These are phyloP conservation scores for Hsuehochloa calcarea DNA, from an alignment of 176 grass and related monocot genomes.

Conservation along the genomic window DNA sequence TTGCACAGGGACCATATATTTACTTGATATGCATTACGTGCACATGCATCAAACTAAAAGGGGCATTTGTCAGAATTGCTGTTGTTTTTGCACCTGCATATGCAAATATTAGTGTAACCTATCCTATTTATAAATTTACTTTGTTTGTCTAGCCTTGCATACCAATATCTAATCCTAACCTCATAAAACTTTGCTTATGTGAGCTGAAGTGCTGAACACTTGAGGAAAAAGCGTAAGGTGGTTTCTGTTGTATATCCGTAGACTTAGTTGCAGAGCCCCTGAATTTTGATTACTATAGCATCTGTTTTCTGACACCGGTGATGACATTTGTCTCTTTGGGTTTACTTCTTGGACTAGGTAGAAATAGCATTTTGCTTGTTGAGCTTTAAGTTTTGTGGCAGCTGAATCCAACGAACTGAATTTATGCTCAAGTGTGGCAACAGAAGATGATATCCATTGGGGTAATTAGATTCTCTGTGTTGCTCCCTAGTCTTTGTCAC, in stretches of 20 bases:
- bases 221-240: neutral
- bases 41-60: neutral
- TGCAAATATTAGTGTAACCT: neutral
- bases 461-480: neutral
- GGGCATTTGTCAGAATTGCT: neutral
- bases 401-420: neutral
- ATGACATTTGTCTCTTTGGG: neutral
- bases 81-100: neutral
- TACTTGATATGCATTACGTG: neutral
- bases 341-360: neutral
- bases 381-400: neutral
- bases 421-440: neutral
- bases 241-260: neutral
- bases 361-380: neutral
- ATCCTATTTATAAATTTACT: neutral
- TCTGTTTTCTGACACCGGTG: neutral
- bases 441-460: neutral
- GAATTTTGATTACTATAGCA: neutral
- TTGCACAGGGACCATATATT: constrained; percentile 7
- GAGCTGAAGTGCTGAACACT: neutral
- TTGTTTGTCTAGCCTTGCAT: neutral
- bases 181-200: neutral
- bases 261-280: neutral
- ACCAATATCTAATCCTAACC: constrained; percentile 6
- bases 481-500: neutral